Percentiles rank a stretch among this genome's conserved stretches.
Conservation (phyloP, 1,284 basidiomycete genomes). For the Cystobasidium slooffiae region DNA sequence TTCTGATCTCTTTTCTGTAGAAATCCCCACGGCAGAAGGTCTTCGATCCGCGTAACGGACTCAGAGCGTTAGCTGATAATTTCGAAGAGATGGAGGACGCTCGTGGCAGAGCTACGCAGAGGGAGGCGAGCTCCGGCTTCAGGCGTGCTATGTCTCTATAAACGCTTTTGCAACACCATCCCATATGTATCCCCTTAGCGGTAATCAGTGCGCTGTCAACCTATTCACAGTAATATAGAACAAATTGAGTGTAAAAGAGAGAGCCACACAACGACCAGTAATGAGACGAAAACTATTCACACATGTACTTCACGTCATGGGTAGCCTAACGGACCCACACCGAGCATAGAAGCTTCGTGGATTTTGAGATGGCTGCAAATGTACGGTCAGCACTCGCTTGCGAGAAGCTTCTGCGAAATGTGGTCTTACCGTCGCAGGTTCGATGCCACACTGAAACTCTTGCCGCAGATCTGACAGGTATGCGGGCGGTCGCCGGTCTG, state of each 20-base stretch:
- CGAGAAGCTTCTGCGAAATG: neutral
- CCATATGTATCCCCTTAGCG: neutral
- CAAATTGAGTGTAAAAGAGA: neutral
- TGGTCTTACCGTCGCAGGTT: constrained; percentile 37
- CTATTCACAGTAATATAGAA: neutral
- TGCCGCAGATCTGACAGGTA: constrained; percentile 20
- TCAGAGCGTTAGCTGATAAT: constrained; percentile 28
- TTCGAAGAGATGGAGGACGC: constrained; percentile 27
- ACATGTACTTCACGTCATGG: too few relatives aligned
- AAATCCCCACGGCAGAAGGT: constrained; percentile 31
- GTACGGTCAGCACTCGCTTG: neutral
- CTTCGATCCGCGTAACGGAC: constrained; percentile 44
- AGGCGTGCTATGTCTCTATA: constrained; percentile 29
- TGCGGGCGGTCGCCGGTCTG: constrained; percentile 37
- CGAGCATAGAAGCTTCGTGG: constrained; percentile 4
- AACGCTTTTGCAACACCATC: neutral
- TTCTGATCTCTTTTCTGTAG: neutral
- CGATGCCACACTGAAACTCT: constrained; percentile 32
- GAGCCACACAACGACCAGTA: neutral
- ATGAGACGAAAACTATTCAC: neutral
- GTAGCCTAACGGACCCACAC: too few relatives aligned
- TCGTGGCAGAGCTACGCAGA: constrained; percentile 13
- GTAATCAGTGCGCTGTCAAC: neutral
- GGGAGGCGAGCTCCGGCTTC: constrained; percentile 31
- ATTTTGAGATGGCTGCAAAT: constrained; percentile 25